Evolutionary conservation across 805 yeast species (phyloP).

Genomic region (Ascoidea asiatica): DNA sequence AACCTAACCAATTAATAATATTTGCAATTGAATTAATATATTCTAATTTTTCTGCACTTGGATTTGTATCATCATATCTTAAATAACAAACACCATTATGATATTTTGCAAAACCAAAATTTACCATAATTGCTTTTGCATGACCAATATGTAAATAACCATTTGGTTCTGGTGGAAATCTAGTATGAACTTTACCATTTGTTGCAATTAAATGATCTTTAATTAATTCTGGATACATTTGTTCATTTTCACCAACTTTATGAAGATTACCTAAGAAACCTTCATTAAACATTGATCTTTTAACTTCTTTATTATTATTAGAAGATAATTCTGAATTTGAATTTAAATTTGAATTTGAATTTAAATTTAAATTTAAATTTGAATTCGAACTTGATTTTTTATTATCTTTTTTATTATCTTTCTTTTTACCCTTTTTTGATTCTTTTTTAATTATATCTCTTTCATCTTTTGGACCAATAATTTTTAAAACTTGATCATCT

Average conservation of each 20-base stretch:
- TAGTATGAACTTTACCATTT: conserved; percentile 72
- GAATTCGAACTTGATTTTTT: conserved; percentile 16
- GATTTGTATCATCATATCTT: conserved; percentile 95
- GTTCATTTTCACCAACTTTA: conserved; percentile 91
- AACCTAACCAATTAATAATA: conserved; percentile 91
- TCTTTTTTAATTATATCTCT: conserved; percentile 75
- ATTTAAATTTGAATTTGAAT: conserved; percentile 12
- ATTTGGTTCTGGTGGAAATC: conserved; percentile 99
- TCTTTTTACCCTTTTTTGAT: too few relatives aligned
- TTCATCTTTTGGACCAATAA: conserved; percentile 92
- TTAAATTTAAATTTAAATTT: too few relatives aligned
- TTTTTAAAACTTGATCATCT: conserved; percentile 57
- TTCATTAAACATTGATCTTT: conserved; percentile 79
- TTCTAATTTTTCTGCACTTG: conserved; percentile 94
- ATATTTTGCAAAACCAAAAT: conserved; percentile 91
- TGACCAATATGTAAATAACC: conserved; percentile 97
- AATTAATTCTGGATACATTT: conserved; percentile 76
- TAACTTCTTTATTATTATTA: conserved; percentile 11
- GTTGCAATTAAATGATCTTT: conserved; percentile 67
- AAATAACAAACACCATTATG: conserved; percentile 81
- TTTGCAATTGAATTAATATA: conserved; percentile 74
- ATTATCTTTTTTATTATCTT: conserved; percentile 42
- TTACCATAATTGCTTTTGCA: conserved; percentile 93
- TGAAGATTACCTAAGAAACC: conserved; percentile 94
- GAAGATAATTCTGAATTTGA: conserved; percentile 4